Evolutionary conservation across 148 eudicot genomes (phyloP), one percentile per base, ranked within the genome.

Genomic region (Heliosperma pusillum): DNA sequence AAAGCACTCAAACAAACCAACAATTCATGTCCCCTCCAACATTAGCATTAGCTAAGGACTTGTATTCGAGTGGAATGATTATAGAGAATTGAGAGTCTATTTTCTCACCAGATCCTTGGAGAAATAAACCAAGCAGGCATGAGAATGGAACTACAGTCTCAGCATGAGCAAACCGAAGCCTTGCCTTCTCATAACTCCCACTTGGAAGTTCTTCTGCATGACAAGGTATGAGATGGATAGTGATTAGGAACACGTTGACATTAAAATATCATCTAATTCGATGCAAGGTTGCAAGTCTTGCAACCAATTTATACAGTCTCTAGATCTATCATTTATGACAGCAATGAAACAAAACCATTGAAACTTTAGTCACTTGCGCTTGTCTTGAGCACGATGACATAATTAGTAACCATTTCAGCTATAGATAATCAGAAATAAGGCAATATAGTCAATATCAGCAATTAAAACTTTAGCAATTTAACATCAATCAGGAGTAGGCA

Each of bases 81-180:
- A 50, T 42, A 13, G 24, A 42, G 57, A 24, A n/a, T 15, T 15
- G 57, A 70, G 42, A 36, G 9, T 6, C 67, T 77, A 24, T 44
- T 64, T 11, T 10, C 89, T 88, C 82, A 92, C 99, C 97, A 73
- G 97, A 66, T 87, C 87, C 92, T 74, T 92, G 88, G 65, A 92
- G 97, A 86, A 89, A 90, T 40, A 96, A 91, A 63, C 99, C 99
- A 72, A 96, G 83, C 70, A 96, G 88, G 86, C 99, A 92, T 75
- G 99, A 90, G 82, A 96, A 96, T 45, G 99, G 99, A 85, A 96
- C 86, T 30, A 96, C 69, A 59, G 99, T 96, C 77, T 96, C 99
- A 11, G 99, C 99, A 82, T 96, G 99, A 72, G 99, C 99, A 80
- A 96, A 92, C 26, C 92, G 92, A 79, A 92, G 86, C 66, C 93